Percentiles rank a stretch among this genome's conserved stretches.
phyloP scores from a whole-genome alignment of 2,329 filamentous ascomycete genomes.

The Emericellopsis atlantica region DNA sequence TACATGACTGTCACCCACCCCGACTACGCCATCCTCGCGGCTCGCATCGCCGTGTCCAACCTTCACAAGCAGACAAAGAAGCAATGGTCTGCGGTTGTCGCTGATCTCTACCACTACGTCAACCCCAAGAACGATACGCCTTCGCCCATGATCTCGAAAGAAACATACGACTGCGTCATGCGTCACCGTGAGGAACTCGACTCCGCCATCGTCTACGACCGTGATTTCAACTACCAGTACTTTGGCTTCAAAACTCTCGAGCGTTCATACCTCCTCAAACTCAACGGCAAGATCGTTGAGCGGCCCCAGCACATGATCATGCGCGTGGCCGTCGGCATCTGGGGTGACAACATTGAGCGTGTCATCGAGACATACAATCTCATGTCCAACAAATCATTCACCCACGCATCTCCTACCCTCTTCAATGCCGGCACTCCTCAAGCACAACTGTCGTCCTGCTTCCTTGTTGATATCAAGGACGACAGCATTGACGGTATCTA shows the following conservation, averaged over 20 bases:
- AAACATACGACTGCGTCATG: conserved; percentile 88
- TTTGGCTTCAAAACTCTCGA: conserved; percentile 99
- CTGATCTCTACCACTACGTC: conserved; percentile 87
- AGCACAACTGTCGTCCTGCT: conserved; percentile 92
- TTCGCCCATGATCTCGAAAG: conserved; percentile 89
- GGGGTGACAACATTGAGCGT: conserved; percentile 87
- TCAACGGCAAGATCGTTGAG: conserved; percentile 92
- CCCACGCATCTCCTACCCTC: conserved; percentile 91
- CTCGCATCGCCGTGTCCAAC: conserved; percentile 97
- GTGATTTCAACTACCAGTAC: conserved; percentile 99
- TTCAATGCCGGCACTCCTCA: conserved; percentile 97
- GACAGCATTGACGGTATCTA: conserved; percentile 99
- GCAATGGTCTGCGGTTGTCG: conserved; percentile 93
- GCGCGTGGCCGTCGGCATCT: conserved; percentile 95
- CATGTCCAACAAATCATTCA: conserved; percentile 98
- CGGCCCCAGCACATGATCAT: conserved; percentile 99
- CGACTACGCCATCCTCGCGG: conserved; percentile 96
- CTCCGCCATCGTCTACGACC: conserved; percentile 97
- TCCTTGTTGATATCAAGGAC: conserved; percentile 98
- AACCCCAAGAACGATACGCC: conserved; percentile 79
- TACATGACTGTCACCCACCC: conserved; percentile 99
- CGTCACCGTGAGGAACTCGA: conserved; percentile 94
- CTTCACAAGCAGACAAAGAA: conserved; percentile 99
- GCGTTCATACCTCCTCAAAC: conserved; percentile 90
- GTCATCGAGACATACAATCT: conserved; percentile 97